Evolutionary conservation across 176 grass and related monocot genomes (phyloP).

Genomic region (Bothriochloa decipiens): DNA sequence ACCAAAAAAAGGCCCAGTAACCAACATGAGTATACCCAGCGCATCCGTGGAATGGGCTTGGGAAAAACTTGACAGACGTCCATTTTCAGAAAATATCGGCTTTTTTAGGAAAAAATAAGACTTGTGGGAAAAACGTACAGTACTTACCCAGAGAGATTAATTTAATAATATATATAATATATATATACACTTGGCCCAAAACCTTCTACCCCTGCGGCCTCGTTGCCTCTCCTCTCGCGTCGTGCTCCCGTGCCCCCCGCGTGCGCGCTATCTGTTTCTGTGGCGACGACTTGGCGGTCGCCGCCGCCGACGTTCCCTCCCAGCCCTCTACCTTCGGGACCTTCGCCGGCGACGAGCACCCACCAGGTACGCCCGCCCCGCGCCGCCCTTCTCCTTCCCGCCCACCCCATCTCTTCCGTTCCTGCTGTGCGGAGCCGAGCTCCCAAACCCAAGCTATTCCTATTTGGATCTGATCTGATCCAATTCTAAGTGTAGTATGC

Average conservation of each 20-base stretch:
- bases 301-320: neutral
- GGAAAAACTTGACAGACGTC: too few relatives aligned
- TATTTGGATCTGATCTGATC: constrained; percentile 8
- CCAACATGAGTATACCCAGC: too few relatives aligned
- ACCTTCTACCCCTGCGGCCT: neutral
- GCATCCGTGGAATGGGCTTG: too few relatives aligned
- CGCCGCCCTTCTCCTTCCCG: too few relatives aligned
- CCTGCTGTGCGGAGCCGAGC: neutral
- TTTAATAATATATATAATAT: too few relatives aligned
- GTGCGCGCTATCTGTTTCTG: neutral
- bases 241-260: neutral
- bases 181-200: too few relatives aligned
- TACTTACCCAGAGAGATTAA: too few relatives aligned
- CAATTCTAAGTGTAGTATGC: neutral
- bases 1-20: too few relatives aligned
- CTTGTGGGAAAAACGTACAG: too few relatives aligned
- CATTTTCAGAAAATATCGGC: too few relatives aligned
- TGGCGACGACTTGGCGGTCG: neutral
- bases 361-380: neutral
- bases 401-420: neutral
- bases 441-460: neutral
- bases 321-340: neutral
- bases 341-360: neutral
- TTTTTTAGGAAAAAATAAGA: too few relatives aligned
- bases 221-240: neutral